Evolutionary conservation across 1,284 basidiomycete species (phyloP), one percentile per base, ranked within the genome.

Genomic region (Mycena sp.): DNA sequence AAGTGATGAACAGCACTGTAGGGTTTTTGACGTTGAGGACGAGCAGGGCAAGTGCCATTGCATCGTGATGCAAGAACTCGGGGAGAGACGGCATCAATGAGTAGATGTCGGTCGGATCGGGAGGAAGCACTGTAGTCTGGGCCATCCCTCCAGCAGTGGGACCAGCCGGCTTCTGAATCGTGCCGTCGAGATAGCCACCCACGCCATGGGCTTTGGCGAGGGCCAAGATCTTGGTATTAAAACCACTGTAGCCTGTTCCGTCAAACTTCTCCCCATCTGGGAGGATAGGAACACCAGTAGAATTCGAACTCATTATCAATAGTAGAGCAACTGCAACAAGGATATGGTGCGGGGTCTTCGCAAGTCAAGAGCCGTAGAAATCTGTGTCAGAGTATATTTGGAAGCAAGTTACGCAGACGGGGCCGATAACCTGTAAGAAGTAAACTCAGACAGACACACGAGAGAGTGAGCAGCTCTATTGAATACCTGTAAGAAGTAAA

Each of bases 251-350:
- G 35, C 67, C 69, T 1, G 64, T 52, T 4, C 69, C 64, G 29
- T 70, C 64, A 41, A 69, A 71, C 46, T 68, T 65, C 19, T 66
- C 66, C 19, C 58, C 60, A 7, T 67, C 65, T 4, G 68, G 61
- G 57, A 69, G 57, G 6, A 62, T 44, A 2, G 61, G 35, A 2
- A 58, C n/a, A 19, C 17, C 19, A 29, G n/a, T 58, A 26, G 56
- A 58, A 26, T 28, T 58, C 35, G 43, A 17, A 35, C 17, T 50
- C 56, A 58, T 58, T 11, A 10, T 40, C 26, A 23, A 26, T n/a
- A 38, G 46, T 17, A 35, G 14, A 14, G 14, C 32, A 41, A 58
- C 35, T n/a, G 46, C 37, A 50, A 50, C 46, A n/a, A 37, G 17
- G 21, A 29, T 30, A 23, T 57, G 44, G 4, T 49, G 55, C 43